Evolutionary conservation across 148 eudicot genomes (phyloP).

Genomic region (Nepenthes gracilis): DNA sequence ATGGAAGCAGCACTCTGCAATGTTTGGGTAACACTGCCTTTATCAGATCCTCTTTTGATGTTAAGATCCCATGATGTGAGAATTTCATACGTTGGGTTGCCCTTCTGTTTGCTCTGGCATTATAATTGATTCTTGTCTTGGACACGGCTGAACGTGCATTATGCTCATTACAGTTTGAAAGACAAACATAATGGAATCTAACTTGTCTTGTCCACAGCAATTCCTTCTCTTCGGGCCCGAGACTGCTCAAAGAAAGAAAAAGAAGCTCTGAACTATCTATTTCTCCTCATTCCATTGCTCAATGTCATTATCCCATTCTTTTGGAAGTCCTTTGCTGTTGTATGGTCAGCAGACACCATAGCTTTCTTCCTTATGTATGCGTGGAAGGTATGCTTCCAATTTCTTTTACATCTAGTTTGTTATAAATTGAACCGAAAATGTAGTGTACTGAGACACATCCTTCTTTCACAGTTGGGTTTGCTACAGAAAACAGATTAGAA

Average conservation of each 20-base stretch:
- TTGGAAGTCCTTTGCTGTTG: constrained; percentile 86
- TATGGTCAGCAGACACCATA: constrained; percentile 88
- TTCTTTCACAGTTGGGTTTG: constrained; percentile 61
- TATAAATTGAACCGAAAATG: not conserved
- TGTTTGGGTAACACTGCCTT: no score
- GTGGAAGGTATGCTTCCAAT: constrained; percentile 60
- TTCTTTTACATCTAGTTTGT: not conserved
- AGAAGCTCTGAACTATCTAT: constrained; percentile 96
- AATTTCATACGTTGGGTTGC: no score
- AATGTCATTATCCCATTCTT: constrained; percentile 88
- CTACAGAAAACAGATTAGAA: constrained; percentile 40
- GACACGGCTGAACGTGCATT: not conserved
- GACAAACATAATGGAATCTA: not conserved
- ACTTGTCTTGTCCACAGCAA: constrained; percentile 35
- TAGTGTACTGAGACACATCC: not conserved
- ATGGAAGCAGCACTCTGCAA: no score
- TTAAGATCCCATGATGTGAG: no score
- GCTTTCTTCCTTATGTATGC: constrained; percentile 90
- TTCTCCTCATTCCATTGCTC: constrained; percentile 67
- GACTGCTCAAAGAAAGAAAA: constrained; percentile 93
- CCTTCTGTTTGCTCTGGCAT: no score
- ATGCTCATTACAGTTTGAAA: not conserved
- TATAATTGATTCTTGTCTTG: not conserved
- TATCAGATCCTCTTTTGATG: no score
- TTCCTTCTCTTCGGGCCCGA: constrained; percentile 95